Conservation (phyloP, 1,284 basidiomycete genomes). For the Cutaneotrichosporon sp. region DNA sequence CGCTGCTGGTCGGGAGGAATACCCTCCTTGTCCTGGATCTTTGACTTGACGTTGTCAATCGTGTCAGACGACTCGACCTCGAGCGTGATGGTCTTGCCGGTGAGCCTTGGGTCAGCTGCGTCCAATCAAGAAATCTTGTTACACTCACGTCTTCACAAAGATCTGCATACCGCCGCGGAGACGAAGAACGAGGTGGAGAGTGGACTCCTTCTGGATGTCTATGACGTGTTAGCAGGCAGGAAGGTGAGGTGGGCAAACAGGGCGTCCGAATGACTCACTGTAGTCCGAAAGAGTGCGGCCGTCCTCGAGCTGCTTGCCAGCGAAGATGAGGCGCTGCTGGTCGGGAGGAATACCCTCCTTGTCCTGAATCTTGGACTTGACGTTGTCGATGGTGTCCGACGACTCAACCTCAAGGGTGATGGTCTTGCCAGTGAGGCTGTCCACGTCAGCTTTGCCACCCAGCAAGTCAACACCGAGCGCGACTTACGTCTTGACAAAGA, state of each 20-base stretch:
- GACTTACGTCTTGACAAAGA: conserved; percentile 22
- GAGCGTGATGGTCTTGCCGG: conserved; percentile 96
- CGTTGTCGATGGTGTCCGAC: conserved; percentile 63
- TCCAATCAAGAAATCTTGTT: too few species aligned
- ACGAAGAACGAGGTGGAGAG: conserved; percentile 94
- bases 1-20: conserved; percentile 83
- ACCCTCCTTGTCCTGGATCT: conserved; percentile 96
- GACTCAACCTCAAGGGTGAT: conserved; percentile 62
- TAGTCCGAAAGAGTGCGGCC: conserved; percentile 91
- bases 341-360: conserved; percentile 79
- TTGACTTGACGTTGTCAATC: conserved; percentile 96
- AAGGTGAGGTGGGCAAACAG: not conserved
- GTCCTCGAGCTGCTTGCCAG: conserved; percentile 94
- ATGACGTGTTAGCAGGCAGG: conserved; percentile 10
- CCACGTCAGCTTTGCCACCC: not conserved
- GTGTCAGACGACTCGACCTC: conserved; percentile 87
- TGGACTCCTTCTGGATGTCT: conserved; percentile 98
- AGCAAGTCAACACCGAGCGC: not conserved
- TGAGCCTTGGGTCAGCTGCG: too few species aligned
- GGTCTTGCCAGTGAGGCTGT: conserved; percentile 62
- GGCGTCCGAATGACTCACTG: conserved; percentile 53
- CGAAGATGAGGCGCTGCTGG: conserved; percentile 91
- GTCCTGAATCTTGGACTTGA: conserved; percentile 62
- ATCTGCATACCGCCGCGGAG: conserved; percentile 84
- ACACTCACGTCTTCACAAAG: conserved; percentile 42